Conservation (phyloP, 768 basidiomycete species). For the Pisolithus microcarpus region DNA sequence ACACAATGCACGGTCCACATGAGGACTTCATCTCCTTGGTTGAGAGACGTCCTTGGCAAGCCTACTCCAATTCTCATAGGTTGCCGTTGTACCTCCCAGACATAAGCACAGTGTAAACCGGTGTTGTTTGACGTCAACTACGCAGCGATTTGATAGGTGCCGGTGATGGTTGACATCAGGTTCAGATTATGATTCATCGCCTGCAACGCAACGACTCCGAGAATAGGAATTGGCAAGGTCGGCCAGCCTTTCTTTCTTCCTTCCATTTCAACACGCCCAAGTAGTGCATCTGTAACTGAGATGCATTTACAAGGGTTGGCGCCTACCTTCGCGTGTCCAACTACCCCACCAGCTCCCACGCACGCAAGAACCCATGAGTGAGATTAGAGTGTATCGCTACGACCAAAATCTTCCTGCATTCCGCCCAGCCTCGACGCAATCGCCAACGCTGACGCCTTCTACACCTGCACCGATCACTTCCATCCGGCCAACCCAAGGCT, state of each 20-base stretch:
- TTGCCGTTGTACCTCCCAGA: too few species aligned
- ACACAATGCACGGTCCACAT: not conserved
- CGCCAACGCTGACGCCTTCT: conserved; percentile 79
- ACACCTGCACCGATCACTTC: conserved; percentile 80
- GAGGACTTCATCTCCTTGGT: not conserved
- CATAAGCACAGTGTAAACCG: too few species aligned
- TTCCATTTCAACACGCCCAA: not conserved
- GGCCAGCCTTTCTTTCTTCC: not conserved
- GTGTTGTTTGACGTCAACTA: too few species aligned
- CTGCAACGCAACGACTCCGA: not conserved
- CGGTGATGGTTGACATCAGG: too few species aligned
- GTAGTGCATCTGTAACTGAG: not conserved
- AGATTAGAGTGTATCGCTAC: conserved; percentile 16
- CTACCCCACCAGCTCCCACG: not conserved
- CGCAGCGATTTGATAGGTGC: too few species aligned
- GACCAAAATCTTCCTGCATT: conserved; percentile 41
- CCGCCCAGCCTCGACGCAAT: conserved; percentile 75
- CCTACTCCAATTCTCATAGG: too few species aligned
- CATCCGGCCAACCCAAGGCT: conserved; percentile 42
- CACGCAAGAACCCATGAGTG: not conserved
- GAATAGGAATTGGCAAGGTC: not conserved
- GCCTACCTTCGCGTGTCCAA: not conserved
- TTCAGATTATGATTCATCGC: not conserved
- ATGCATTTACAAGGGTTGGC: not conserved
- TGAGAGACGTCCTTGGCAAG: not conserved